Base-by-base conservation (phyloP, 2,329 filamentous ascomycete genomes). In the Cordyceps cateniannulata region DNA sequence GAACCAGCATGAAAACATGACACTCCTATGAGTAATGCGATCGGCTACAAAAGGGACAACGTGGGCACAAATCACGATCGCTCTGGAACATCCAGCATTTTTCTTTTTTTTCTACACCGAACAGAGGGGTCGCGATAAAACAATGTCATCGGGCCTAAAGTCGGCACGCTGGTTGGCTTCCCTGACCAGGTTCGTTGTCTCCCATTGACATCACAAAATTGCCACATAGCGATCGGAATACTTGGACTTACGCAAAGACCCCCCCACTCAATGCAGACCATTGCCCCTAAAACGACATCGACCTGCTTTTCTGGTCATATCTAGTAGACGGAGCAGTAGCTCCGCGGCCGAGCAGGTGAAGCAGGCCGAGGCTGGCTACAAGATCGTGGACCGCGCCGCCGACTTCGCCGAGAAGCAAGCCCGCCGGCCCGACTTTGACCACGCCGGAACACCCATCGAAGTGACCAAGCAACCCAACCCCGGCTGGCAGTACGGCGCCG, bases 401-500 rank as follows among this genome's bases (percentile, higher is more conserved):
- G 62, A 68, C 44, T 71, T 70, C 20, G 53, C 66, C 10, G 54
- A 69, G 10, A 68, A n/a, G 8, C 62, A 65, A 51, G 64, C 68
- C 40, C 59, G 53, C 29, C 63, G 69, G 0, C 67, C 66, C 0
- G 63, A 65, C 5, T 71, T 70, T 54, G 68, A 71, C 27, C 64
- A 66, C 16, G 64, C 63, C 0, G 60, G 48, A 35, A 42, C 56
- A 1, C 59, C 65, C 10, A 68, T 71, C 4, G 57, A 63, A 20
- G 60, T 70, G 22, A 71, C 69, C 1, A 71, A 70, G 27, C 69
- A 69, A 0, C 69, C 69, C 18, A 73, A 79, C n/a, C 77, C 82
- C 2, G 63, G 70, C 22, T 85, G 82, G 82, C 77, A 75, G 29
- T 73, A 75, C n/a, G 81, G 73, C 8, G 63, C 67, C 12, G 72